A percentile compares a stretch with the other conserved stretches of the same genome.
Conservation (phyloP, 495 filamentous ascomycete species). For the Tuber aestivum region DNA sequence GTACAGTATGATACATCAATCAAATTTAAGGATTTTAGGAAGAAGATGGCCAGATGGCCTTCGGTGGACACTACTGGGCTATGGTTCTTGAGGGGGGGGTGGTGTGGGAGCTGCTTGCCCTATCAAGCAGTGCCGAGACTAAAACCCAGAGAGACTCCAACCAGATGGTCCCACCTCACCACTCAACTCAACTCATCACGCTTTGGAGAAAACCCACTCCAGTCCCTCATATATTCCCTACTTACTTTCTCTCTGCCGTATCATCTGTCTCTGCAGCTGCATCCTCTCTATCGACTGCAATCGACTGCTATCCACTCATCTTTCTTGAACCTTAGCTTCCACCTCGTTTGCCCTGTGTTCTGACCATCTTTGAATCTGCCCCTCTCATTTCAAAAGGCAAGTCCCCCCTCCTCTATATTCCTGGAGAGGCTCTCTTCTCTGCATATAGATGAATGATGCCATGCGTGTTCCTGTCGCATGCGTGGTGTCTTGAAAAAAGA, state of each 20-base stretch:
- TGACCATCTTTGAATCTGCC: not conserved
- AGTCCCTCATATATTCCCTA: not conserved
- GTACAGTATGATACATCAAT: not conserved
- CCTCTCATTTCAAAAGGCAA: slow-evolving; percentile 2
- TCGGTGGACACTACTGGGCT: not conserved
- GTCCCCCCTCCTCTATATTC: not conserved
- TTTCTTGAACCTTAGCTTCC: not conserved
- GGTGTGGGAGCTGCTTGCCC: slow-evolving; percentile 38
- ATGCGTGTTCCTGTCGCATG: not conserved
- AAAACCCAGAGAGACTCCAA: slow-evolving; percentile 31
- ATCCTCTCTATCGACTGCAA: not conserved
- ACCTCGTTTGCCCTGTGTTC: not conserved
- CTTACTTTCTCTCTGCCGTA: not conserved
- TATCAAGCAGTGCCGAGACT: slow-evolving; percentile 38
- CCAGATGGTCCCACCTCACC: slow-evolving; percentile 38
- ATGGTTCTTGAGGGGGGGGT: slow-evolving; percentile 14
- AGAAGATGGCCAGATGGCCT: slow-evolving; percentile 5
- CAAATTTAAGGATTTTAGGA: not conserved
- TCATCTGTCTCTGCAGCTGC: not conserved
- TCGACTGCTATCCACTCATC: not conserved
- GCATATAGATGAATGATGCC: not conserved
- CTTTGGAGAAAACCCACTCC: not conserved
- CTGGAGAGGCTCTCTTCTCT: not conserved
- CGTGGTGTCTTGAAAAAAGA: not conserved
- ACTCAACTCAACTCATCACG: slow-evolving; percentile 4